Conservation (phyloP, 805 yeast genomes). For the Wickerhamiella sorbophila region DNA sequence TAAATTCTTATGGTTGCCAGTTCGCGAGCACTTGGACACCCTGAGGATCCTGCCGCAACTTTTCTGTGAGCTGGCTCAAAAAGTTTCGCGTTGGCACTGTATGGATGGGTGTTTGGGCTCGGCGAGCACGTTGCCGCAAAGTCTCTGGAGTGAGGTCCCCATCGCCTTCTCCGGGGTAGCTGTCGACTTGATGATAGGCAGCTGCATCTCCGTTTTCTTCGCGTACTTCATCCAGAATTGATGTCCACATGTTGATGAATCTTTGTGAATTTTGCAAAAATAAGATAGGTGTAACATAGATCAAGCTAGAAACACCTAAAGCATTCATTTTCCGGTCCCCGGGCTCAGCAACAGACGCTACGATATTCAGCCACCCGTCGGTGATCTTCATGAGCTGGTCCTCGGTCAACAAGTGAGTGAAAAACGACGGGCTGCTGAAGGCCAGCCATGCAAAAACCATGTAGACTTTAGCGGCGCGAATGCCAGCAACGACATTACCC, state of each 20-base stretch:
- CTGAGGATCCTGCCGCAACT: conserved; percentile 3
- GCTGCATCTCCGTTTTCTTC: conserved; percentile 43
- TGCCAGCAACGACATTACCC: conserved; percentile 1
- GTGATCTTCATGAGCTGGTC: neutral
- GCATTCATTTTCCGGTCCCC: conserved; percentile 55
- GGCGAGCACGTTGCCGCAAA: conserved; percentile 24
- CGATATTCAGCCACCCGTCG: conserved; percentile 23
- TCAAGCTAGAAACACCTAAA: conserved; percentile 30
- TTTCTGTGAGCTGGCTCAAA: conserved; percentile 22
- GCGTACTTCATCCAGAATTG: conserved; percentile 58
- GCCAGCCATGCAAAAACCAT: conserved; percentile 6
- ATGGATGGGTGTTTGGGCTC: conserved; percentile 38
- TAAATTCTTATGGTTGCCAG: neutral
- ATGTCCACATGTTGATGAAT: conserved; percentile 32
- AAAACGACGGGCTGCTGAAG: conserved; percentile 3
- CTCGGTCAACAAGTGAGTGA: conserved; percentile 5
- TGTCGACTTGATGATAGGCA: conserved; percentile 12
- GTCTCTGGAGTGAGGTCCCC: conserved; percentile 17
- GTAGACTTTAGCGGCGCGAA: conserved; percentile 6
- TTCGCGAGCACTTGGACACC: neutral
- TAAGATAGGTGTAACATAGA: conserved; percentile 8
- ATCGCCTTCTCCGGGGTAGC: conserved; percentile 13
- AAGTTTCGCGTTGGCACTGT: conserved; percentile 35
- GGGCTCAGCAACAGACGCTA: conserved; percentile 53
- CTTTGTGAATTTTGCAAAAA: conserved; percentile 7